Conservation (phyloP, 2,329 filamentous ascomycete genomes). For the Aspergillus ochraceoroseus region DNA sequence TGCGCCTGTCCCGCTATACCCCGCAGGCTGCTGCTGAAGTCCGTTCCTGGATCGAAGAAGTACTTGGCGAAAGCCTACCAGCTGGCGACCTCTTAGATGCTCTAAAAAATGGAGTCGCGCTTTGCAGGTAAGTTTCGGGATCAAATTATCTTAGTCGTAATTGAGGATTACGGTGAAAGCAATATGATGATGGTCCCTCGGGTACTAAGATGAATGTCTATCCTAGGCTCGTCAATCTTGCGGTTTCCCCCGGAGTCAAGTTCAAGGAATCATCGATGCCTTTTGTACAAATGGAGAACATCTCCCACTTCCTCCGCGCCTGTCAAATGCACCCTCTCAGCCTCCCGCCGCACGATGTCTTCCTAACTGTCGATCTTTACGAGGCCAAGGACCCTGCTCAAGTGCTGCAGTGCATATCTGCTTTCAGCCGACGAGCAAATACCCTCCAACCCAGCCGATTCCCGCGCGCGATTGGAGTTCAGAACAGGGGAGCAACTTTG, state of each 20-base stretch:
- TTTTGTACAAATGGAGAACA: constrained; percentile 99
- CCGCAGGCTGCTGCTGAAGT: constrained; percentile 83
- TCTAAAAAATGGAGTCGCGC: constrained; percentile 82
- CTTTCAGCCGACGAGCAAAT: constrained; percentile 85
- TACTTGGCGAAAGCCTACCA: constrained; percentile 67
- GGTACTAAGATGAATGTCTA: neutral
- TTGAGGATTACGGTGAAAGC: neutral
- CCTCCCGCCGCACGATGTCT: constrained; percentile 88
- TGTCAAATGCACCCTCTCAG: constrained; percentile 80
- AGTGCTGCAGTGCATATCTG: constrained; percentile 84
- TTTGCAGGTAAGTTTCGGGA: constrained; percentile 75
- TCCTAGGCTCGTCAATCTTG: constrained; percentile 71
- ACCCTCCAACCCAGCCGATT: constrained; percentile 68
- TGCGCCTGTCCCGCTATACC: constrained; percentile 91
- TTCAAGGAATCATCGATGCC: constrained; percentile 94
- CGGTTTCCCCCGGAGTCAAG: constrained; percentile 72
- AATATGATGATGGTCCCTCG: neutral
- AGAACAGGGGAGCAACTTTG: constrained; percentile 54
- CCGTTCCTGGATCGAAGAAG: constrained; percentile 76
- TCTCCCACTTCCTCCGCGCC: constrained; percentile 87
- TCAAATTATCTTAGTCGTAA: neutral
- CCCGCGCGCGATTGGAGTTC: constrained; percentile 69
- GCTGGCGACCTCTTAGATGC: constrained; percentile 73
- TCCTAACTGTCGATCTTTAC: constrained; percentile 93
- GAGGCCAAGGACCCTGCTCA: constrained; percentile 94